Percentiles rank a stretch among this genome's conserved stretches.
These are phyloP conservation scores for Buxus sempervirens DNA, from an alignment of 164 flowering plant species.

Conservation along the genomic window DNA sequence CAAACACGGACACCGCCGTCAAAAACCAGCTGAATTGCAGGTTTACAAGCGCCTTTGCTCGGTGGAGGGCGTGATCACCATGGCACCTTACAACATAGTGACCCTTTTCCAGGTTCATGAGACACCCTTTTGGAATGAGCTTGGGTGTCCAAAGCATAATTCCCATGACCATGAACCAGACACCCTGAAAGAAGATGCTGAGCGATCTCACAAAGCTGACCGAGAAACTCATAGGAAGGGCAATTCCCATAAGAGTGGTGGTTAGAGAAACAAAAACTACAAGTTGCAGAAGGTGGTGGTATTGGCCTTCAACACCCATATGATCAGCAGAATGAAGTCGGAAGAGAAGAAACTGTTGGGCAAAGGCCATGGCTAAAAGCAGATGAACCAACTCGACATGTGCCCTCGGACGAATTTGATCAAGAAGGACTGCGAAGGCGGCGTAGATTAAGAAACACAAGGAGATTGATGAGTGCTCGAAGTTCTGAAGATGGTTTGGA, in stretches of 20 bases:
- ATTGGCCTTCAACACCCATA: slow-evolving; percentile 38
- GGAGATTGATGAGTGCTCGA: slow-evolving; percentile 63
- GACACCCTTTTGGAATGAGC: slow-evolving; percentile 45
- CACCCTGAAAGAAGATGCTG: slow-evolving; percentile 48
- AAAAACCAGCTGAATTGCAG: slow-evolving; percentile 50
- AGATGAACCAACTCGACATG: slow-evolving; percentile 31
- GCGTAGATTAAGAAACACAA: slow-evolving; percentile 43
- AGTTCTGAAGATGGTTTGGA: slow-evolving; percentile 60
- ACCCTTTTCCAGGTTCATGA: slow-evolving; percentile 41
- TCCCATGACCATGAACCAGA: slow-evolving; percentile 59
- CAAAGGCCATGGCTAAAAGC: slow-evolving; percentile 42
- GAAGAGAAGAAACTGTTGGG: slow-evolving; percentile 50
- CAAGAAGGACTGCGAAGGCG: slow-evolving; percentile 32
- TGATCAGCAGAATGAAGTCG: slow-evolving; percentile 40
- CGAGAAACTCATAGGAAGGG: slow-evolving; percentile 36
- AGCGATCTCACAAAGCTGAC: slow-evolving; percentile 49
- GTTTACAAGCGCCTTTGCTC: slow-evolving; percentile 51
- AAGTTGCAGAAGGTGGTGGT: slow-evolving; percentile 34
- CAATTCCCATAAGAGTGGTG: slow-evolving; percentile 51
- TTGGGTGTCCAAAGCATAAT: slow-evolving; percentile 54
- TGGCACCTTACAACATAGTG: slow-evolving; percentile 41
- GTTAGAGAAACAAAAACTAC: slow-evolving; percentile 19
- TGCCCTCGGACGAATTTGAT: slow-evolving; percentile 16
- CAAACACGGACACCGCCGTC: slow-evolving; percentile 24
- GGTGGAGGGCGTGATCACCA: slow-evolving; percentile 29